phyloP scores from a whole-genome alignment of 2,329 filamentous ascomycete genomes.

The Neonectria faginata region DNA sequence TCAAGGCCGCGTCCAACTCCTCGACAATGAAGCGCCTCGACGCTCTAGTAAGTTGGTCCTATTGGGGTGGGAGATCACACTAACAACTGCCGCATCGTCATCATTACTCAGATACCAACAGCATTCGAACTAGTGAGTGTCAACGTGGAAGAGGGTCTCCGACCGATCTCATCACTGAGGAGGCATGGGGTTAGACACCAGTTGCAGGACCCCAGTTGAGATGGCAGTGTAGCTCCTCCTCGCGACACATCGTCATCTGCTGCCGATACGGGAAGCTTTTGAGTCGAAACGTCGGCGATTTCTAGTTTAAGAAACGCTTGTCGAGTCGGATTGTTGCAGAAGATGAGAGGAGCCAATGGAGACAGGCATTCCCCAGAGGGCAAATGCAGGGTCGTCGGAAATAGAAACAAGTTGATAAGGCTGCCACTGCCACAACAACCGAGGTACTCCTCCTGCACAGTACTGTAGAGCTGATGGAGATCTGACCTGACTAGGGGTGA shows the following conservation, averaged over 20 bases:
- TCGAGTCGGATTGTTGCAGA: neutral
- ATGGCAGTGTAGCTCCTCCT: neutral
- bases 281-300: conserved; percentile 4
- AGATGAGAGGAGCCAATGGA: neutral
- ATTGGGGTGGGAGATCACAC: neutral
- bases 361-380: conserved; percentile 25
- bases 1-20: conserved; percentile 7
- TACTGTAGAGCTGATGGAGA: conserved; percentile 13
- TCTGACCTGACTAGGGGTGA: conserved; percentile 14
- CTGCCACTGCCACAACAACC: conserved; percentile 27
- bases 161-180: conserved; percentile 2
- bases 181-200: neutral
- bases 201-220: neutral
- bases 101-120: conserved; percentile 4
- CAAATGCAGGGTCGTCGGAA: conserved; percentile 21
- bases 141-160: conserved; percentile 3
- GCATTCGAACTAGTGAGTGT: conserved; percentile 1
- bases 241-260: neutral
- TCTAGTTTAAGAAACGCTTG: conserved; percentile 14
- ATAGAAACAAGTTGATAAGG: conserved; percentile 25
- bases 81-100: conserved; percentile 2
- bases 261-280: conserved; percentile 4
- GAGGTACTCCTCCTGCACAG: neutral
- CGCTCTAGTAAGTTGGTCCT: neutral
- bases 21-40: conserved; percentile 5